Conservation (phyloP, 2,329 filamentous ascomycete genomes). For the Colletotrichum neosansevieriae region DNA sequence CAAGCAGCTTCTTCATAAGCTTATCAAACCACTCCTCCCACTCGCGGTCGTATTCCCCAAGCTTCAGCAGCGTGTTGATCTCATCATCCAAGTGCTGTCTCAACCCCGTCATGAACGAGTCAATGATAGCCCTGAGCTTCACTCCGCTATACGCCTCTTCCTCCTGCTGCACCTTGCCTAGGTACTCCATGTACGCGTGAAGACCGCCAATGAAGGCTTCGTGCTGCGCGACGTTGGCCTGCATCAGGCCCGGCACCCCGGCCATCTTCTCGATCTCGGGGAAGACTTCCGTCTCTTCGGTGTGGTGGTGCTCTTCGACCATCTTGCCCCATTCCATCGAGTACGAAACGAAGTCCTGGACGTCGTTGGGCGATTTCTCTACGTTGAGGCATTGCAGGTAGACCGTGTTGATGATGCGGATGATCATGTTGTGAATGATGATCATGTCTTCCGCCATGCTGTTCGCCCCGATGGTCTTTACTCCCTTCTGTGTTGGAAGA, state of each 20-base stretch:
- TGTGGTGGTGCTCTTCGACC: conserved; percentile 49
- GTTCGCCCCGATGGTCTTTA: conserved; percentile 42
- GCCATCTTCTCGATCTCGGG: conserved; percentile 47
- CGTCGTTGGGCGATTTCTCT: conserved; percentile 42
- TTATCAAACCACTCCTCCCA: conserved; percentile 49
- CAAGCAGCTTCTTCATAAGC: conserved; percentile 38
- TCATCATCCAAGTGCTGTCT: conserved; percentile 54
- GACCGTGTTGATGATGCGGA: conserved; percentile 47
- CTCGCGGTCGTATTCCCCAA: conserved; percentile 51
- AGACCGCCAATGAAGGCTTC: conserved; percentile 50
- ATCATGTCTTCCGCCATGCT: conserved; percentile 48
- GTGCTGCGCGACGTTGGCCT: conserved; percentile 51
- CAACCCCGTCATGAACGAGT: conserved; percentile 51
- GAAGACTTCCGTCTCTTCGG: conserved; percentile 51
- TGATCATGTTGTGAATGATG: conserved; percentile 48
- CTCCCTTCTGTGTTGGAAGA: conserved; percentile 33
- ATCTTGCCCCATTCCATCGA: conserved; percentile 43
- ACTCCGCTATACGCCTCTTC: conserved; percentile 49
- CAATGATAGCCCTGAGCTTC: conserved; percentile 48
- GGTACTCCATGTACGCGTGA: conserved; percentile 48
- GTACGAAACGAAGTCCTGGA: conserved; percentile 47
- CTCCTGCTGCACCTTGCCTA: conserved; percentile 45
- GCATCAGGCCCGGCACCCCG: conserved; percentile 47
- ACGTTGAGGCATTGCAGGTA: conserved; percentile 45
- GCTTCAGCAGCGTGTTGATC: conserved; percentile 50